These are phyloP conservation scores for Saccharomyces uvarum DNA, from an alignment of 1,139 yeast species.

Conservation along the genomic window DNA sequence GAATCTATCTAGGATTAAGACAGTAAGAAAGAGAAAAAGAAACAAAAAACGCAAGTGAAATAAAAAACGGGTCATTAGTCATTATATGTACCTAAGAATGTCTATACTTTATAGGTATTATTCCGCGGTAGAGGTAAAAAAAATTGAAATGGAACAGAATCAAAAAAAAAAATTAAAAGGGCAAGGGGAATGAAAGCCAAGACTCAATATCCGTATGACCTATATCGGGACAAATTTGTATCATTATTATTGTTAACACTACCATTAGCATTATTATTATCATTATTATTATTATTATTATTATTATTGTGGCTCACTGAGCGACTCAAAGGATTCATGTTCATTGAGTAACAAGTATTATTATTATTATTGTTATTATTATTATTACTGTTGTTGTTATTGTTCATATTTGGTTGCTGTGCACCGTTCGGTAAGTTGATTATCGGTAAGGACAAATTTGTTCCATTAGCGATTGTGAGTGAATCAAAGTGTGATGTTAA, in stretches of 20 bases:
- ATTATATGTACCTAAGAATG: not conserved
- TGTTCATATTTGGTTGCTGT: not conserved
- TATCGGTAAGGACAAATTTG: constrained; percentile 19
- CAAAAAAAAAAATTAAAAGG: not conserved
- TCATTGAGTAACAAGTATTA: not conserved
- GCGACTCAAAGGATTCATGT: not conserved
- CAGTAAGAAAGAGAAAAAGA: not conserved
- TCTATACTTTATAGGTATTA: not conserved
- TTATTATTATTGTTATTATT: not conserved
- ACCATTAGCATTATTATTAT: not conserved
- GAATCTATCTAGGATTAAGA: not conserved
- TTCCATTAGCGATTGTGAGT: constrained; percentile 16
- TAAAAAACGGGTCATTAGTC: not conserved
- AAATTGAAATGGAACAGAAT: not conserved
- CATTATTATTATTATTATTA: not conserved
- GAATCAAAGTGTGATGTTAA: constrained; percentile 18
- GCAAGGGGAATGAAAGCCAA: not conserved
- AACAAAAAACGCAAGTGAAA: not conserved
- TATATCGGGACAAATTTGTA: not conserved
- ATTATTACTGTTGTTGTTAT: not conserved
- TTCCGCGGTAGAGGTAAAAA: not conserved
- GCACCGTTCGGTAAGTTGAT: not conserved
- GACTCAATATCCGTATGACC: not conserved
- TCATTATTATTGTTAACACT: not conserved
- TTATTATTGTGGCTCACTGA: not conserved